These are phyloP conservation scores for Apiosordaria backusii DNA, from an alignment of 495 filamentous ascomycete species.

Conservation along the genomic window DNA sequence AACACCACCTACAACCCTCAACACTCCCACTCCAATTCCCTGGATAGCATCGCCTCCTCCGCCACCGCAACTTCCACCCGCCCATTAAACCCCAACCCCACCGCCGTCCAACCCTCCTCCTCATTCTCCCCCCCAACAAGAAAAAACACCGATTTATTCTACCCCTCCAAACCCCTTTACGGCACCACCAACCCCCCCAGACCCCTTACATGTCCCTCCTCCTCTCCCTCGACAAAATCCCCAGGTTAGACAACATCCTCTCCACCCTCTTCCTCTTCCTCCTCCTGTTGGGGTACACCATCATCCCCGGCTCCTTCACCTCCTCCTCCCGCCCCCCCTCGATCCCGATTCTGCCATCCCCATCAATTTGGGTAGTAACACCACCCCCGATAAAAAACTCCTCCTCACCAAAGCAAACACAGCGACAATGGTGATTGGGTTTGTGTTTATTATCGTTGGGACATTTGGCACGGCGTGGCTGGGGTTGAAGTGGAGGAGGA, in stretches of 20 bases:
- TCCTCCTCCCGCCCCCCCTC: slow-evolving; percentile 10
- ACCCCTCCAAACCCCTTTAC: background rate
- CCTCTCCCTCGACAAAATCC: slow-evolving; percentile 37
- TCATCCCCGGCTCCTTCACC: slow-evolving; percentile 42
- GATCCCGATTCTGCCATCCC: slow-evolving; percentile 5
- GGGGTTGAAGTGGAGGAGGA: slow-evolving; percentile 32
- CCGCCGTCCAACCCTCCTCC: background rate
- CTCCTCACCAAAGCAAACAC: slow-evolving; percentile 12
- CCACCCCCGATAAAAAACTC: slow-evolving; percentile 16
- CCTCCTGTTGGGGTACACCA: slow-evolving; percentile 40
- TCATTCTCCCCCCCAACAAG: background rate
- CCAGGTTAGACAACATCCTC: slow-evolving; percentile 36
- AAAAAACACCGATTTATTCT: background rate
- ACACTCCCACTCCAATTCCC: slow-evolving; percentile 12
- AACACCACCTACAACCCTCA: background rate
- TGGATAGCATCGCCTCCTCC: slow-evolving; percentile 13
- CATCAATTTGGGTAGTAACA: slow-evolving; percentile 11
- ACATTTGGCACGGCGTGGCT: slow-evolving; percentile 20
- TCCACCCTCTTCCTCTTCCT: slow-evolving; percentile 35
- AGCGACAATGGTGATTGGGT: slow-evolving; percentile 27
- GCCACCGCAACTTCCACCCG: background rate
- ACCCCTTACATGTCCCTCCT: slow-evolving; percentile 41
- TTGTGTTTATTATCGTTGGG: slow-evolving; percentile 28
- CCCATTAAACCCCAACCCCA: background rate
- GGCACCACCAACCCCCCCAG: slow-evolving; percentile 14